These are phyloP conservation scores for Mrakiaceae sp. DNA, from an alignment of 1,284 basidiomycete species.

Conservation along the genomic window DNA sequence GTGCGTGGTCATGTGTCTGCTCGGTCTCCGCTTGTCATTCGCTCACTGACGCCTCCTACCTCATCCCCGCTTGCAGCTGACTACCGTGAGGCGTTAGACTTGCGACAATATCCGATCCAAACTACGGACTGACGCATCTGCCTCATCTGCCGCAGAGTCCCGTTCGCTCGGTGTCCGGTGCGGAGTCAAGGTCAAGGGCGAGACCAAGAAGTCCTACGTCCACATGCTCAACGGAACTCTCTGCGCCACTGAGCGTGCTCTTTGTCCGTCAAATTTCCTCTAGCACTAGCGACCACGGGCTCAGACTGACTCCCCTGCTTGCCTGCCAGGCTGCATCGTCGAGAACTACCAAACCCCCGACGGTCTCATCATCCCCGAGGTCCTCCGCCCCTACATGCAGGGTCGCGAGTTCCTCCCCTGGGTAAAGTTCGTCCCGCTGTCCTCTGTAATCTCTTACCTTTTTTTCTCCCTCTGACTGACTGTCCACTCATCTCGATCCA, in stretches of 20 bases:
- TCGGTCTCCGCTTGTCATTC: background rate
- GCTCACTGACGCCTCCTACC: background rate
- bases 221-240: constrained; percentile 98
- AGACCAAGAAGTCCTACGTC: constrained; percentile 78
- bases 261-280: constrained; percentile 44
- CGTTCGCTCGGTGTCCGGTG: constrained; percentile 80
- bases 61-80: constrained; percentile 41
- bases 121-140: background rate
- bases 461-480: background rate
- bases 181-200: constrained; percentile 76
- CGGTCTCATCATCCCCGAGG: constrained; percentile 81
- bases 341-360: constrained; percentile 97
- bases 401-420: constrained; percentile 88
- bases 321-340: constrained; percentile 55
- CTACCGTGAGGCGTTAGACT: constrained; percentile 53
- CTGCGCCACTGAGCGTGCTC: constrained; percentile 88
- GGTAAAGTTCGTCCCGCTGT: constrained; percentile 46
- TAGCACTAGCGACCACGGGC: background rate
- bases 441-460: background rate
- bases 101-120: background rate
- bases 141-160: constrained; percentile 48
- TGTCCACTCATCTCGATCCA: background rate
- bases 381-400: constrained; percentile 86
- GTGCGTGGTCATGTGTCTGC: background rate
- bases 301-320: background rate